Conservation (phyloP, 2,329 filamentous ascomycete genomes). For the Talaromyces atroroseus region DNA sequence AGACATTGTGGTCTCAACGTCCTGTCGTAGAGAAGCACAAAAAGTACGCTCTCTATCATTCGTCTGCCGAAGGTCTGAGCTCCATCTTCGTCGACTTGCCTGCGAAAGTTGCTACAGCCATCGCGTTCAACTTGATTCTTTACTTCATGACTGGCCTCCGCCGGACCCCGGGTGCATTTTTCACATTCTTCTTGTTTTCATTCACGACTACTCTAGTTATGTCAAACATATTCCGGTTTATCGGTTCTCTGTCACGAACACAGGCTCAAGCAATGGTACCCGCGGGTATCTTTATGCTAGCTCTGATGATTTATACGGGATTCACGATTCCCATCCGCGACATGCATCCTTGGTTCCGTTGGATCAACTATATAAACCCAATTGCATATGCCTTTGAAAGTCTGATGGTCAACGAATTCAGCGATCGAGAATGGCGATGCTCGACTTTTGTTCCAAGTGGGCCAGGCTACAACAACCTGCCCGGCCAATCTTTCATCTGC, state of each 20-base stretch:
- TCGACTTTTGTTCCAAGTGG: conserved; percentile 17
- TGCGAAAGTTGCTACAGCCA: conserved; percentile 66
- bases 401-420: conserved; percentile 79
- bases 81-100: conserved; percentile 85
- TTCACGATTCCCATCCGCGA: conserved; percentile 45
- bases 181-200: conserved; percentile 76
- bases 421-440: conserved; percentile 55
- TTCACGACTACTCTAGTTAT: conserved; percentile 70
- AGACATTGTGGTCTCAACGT: conserved; percentile 81
- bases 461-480: conserved; percentile 31
- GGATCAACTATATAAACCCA: conserved; percentile 78
- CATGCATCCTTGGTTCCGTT: conserved; percentile 75
- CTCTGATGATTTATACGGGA: conserved; percentile 46
- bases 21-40: conserved; percentile 88
- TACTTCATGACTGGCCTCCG: conserved; percentile 86
- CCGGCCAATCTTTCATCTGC: conserved; percentile 48
- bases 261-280: conserved; percentile 54
- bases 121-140: conserved; percentile 71
- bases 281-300: conserved; percentile 46
- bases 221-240: conserved; percentile 81
- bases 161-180: conserved; percentile 69
- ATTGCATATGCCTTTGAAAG: conserved; percentile 75
- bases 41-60: conserved; percentile 86
- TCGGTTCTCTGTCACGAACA: conserved; percentile 68
- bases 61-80: conserved; percentile 78